A percentile compares a stretch with the other conserved stretches of the same genome.
These are phyloP conservation scores for Leccinellum rugosiceps DNA, from an alignment of 768 basidiomycete genomes.

Conservation along the genomic window DNA sequence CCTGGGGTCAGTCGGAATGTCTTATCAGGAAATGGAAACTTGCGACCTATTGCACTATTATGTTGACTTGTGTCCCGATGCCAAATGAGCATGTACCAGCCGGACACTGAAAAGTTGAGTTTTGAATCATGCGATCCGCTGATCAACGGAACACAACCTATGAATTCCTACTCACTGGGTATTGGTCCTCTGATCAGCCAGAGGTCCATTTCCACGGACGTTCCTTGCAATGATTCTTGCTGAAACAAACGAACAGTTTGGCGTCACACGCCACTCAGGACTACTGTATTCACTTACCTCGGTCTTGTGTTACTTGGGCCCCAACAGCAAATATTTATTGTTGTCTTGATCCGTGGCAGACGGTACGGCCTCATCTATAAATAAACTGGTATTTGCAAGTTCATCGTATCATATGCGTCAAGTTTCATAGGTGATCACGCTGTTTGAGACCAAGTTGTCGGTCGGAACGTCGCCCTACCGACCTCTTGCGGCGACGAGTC, in stretches of 20 bases:
- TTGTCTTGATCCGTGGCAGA: background rate
- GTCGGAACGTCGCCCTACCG: background rate
- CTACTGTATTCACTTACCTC: background rate
- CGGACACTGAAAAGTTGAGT: background rate
- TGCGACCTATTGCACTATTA: background rate
- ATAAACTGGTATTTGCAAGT: background rate
- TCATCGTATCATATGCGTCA: background rate
- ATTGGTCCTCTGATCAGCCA: too few relatives aligned
- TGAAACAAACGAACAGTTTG: background rate
- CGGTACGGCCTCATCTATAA: background rate
- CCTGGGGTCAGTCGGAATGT: background rate
- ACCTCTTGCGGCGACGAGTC: background rate
- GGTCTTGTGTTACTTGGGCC: background rate
- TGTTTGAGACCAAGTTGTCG: background rate
- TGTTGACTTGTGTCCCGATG: background rate
- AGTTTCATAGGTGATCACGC: background rate
- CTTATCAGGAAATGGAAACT: background rate
- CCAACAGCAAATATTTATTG: too few relatives aligned
- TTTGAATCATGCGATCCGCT: background rate
- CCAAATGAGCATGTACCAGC: background rate
- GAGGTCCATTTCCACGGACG: too few relatives aligned
- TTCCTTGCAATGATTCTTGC: background rate
- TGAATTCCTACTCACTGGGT: background rate
- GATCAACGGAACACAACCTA: background rate
- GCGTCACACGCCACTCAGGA: background rate